These are phyloP conservation scores for Fusarium pseudoanthophilum DNA, from an alignment of 2,329 filamentous ascomycete genomes.

Conservation along the genomic window DNA sequence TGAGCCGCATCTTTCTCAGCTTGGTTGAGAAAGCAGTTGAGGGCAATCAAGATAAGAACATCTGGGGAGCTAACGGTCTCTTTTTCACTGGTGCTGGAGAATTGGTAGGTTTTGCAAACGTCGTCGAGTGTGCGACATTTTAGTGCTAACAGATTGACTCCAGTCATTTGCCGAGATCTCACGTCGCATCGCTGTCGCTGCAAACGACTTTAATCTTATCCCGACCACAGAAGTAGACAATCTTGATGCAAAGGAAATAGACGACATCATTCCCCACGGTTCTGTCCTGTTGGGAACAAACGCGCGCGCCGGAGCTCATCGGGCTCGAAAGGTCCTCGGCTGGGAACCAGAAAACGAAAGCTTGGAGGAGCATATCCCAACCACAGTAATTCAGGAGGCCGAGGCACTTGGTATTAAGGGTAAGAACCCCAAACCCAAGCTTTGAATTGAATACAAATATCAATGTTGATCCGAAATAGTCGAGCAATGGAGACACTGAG, in stretches of 20 bases:
- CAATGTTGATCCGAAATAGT: neutral
- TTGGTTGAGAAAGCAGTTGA: conserved; percentile 48
- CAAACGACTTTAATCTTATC: conserved; percentile 39
- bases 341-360: conserved; percentile 62
- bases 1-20: conserved; percentile 44
- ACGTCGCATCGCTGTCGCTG: conserved; percentile 37
- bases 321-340: conserved; percentile 62
- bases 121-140: neutral
- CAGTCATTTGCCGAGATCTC: conserved; percentile 47
- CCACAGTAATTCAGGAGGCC: conserved; percentile 40
- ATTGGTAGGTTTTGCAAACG: conserved; percentile 33
- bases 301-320: conserved; percentile 60
- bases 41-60: conserved; percentile 21
- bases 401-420: conserved; percentile 11
- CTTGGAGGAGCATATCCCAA: conserved; percentile 55
- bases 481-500: neutral
- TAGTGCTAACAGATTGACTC: neutral
- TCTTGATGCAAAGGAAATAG: conserved; percentile 53
- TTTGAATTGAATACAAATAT: neutral
- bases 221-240: conserved; percentile 34
- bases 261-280: conserved; percentile 56
- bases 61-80: conserved; percentile 52
- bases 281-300: conserved; percentile 66
- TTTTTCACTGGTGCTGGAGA: conserved; percentile 49
- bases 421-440: neutral